These are phyloP conservation scores for Wallacemonas sp. DNA, from an alignment of 208 protist species.

Conservation along the genomic window DNA sequence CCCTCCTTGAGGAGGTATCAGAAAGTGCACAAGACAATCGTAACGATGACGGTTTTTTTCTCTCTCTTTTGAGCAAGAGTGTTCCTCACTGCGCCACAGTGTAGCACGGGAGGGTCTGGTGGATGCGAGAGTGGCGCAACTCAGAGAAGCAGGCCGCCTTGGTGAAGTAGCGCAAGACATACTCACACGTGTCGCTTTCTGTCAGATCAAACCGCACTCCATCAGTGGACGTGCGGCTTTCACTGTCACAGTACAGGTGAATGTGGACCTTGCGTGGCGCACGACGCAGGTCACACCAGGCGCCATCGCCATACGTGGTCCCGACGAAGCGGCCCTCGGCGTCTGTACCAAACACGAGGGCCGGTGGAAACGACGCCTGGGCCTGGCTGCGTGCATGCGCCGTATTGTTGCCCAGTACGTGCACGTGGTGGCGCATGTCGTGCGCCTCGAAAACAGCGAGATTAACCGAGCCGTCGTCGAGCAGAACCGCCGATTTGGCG, in stretches of 20 bases:
- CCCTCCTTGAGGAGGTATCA: no score
- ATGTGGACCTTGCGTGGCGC: constrained; percentile 12
- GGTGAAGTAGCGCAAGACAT: constrained; percentile 30
- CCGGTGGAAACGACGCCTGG: background rate
- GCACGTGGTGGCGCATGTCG: background rate
- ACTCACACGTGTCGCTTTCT: constrained; percentile 45
- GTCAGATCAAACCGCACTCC: constrained; percentile 9
- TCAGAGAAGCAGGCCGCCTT: constrained; percentile 27
- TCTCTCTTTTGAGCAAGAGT: no score
- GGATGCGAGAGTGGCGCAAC: constrained; percentile 23
- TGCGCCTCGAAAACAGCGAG: background rate
- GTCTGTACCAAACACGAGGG: constrained; percentile 16
- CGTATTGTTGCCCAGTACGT: constrained; percentile 8
- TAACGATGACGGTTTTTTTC: no score
- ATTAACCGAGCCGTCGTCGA: background rate
- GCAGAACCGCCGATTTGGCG: background rate
- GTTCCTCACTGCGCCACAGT: no score
- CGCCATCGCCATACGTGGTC: constrained; percentile 31
- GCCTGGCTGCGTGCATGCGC: background rate
- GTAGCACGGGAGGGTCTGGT: constrained; percentile 39
- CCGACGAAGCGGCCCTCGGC: constrained; percentile 26
- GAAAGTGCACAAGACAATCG: no score
- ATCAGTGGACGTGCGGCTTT: background rate
- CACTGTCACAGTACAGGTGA: constrained; percentile 12
- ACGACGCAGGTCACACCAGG: constrained; percentile 15